A percentile compares a stretch with the other conserved stretches of the same genome.
Conservation (phyloP, 177 flowering plant genomes). For the Vitis hybrid region DNA sequence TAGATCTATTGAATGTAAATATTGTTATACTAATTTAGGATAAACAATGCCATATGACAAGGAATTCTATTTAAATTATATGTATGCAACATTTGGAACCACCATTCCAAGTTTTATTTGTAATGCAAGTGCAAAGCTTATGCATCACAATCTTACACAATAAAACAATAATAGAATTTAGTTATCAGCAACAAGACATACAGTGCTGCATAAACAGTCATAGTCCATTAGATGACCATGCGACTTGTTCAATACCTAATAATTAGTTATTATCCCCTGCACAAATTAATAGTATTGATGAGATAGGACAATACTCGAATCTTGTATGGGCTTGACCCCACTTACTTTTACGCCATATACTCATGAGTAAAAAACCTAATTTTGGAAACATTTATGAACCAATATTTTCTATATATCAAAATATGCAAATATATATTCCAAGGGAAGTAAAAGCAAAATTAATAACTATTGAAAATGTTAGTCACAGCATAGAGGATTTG, state of each 20-base stretch:
- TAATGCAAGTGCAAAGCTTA: background rate
- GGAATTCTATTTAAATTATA: background rate
- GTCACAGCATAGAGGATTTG: no score
- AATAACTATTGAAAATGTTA: no score
- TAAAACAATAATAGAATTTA: background rate
- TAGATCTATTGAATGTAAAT: background rate
- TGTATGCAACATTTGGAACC: background rate
- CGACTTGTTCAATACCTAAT: background rate
- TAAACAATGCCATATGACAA: no score
- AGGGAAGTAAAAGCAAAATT: no score
- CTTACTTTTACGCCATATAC: no score
- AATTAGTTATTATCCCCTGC: no score
- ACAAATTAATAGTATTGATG: no score
- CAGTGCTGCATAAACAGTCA: background rate
- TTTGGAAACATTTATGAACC: no score
- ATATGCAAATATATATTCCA: no score
- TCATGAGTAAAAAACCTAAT: no score
- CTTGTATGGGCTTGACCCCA: no score
- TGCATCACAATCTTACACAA: background rate
- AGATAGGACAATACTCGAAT: background rate
- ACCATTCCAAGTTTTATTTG: background rate
- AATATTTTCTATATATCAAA: no score
- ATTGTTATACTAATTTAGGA: background rate
- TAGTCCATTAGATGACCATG: background rate
- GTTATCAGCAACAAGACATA: background rate